phyloP scores from a whole-genome alignment of 225 moss, liverwort and hornwort genomes.

The Marchantia paleacea region DNA sequence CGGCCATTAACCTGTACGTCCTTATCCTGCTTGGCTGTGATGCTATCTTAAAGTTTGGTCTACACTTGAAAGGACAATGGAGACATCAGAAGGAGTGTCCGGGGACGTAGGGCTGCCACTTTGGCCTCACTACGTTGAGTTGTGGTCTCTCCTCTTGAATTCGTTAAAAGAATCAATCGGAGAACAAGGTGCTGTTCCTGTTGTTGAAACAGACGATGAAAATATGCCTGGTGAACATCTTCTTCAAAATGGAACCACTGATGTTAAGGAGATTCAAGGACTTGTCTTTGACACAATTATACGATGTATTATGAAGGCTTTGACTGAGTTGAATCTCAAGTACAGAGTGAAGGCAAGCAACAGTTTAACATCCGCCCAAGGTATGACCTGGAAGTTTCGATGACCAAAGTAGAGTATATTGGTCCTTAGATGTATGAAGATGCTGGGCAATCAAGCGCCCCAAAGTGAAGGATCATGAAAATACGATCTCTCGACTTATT shows the following conservation, averaged over 20 bases:
- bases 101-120: conserved; percentile 54
- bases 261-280: conserved; percentile 48
- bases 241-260: conserved; percentile 48
- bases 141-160: conserved; percentile 76
- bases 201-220: conserved; percentile 34
- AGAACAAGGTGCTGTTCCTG: conserved; percentile 28
- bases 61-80: conserved; percentile 89
- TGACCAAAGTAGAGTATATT: neutral
- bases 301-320: conserved; percentile 61
- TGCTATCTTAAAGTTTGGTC: conserved; percentile 71
- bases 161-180: conserved; percentile 29
- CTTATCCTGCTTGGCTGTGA: conserved; percentile 12
- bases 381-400: conserved; percentile 13
- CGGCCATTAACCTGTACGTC: neutral
- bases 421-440: neutral
- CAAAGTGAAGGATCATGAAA: neutral
- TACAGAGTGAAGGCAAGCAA: conserved; percentile 60
- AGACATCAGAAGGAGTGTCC: conserved; percentile 48
- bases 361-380: conserved; percentile 41
- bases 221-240: conserved; percentile 45
- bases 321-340: conserved; percentile 75
- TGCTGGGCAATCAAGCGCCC: neutral
- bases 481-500: neutral
- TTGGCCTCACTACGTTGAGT: conserved; percentile 86
- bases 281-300: conserved; percentile 75